These are phyloP conservation scores for Hippophae rhamnoides DNA, from an alignment of 306 rosid genomes.

Conservation along the genomic window DNA sequence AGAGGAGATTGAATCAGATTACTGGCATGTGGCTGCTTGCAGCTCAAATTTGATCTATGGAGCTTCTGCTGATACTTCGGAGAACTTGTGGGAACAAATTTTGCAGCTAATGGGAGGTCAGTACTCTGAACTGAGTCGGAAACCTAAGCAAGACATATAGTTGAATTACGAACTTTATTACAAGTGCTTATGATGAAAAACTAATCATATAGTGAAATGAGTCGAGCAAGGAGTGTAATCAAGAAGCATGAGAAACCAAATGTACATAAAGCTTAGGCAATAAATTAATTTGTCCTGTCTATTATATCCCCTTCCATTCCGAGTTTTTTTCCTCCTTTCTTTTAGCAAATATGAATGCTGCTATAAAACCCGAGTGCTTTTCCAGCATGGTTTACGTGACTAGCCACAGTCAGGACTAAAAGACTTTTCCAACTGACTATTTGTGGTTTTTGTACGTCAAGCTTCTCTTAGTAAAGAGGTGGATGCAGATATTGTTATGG, in stretches of 20 bases:
- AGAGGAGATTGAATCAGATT: slow-evolving; percentile 86
- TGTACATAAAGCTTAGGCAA: slow-evolving; percentile 41
- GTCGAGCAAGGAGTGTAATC: slow-evolving; percentile 15
- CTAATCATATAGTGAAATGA: slow-evolving; percentile 9
- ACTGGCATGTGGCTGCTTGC: slow-evolving; percentile 95
- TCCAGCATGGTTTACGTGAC: too few species aligned
- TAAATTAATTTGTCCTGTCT: slow-evolving; percentile 25
- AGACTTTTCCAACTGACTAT: too few species aligned
- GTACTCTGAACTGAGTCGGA: slow-evolving; percentile 86
- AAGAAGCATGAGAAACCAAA: slow-evolving; percentile 30
- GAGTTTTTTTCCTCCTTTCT: not conserved
- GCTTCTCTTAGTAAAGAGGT: too few species aligned
- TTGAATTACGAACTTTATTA: slow-evolving; percentile 6
- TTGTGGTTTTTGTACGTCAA: too few species aligned
- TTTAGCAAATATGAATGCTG: not conserved
- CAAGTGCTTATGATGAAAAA: slow-evolving; percentile 17
- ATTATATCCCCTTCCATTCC: not conserved
- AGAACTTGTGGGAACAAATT: slow-evolving; percentile 81
- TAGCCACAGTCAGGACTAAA: too few species aligned
- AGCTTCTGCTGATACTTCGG: slow-evolving; percentile 42
- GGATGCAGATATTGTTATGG: too few species aligned
- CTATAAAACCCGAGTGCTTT: not conserved
- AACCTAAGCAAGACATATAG: slow-evolving; percentile 92
- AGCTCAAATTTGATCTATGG: slow-evolving; percentile 69
- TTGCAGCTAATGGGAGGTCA: slow-evolving; percentile 93